Conservation (phyloP, 208 protist species). For the Lotmaria passim region DNA sequence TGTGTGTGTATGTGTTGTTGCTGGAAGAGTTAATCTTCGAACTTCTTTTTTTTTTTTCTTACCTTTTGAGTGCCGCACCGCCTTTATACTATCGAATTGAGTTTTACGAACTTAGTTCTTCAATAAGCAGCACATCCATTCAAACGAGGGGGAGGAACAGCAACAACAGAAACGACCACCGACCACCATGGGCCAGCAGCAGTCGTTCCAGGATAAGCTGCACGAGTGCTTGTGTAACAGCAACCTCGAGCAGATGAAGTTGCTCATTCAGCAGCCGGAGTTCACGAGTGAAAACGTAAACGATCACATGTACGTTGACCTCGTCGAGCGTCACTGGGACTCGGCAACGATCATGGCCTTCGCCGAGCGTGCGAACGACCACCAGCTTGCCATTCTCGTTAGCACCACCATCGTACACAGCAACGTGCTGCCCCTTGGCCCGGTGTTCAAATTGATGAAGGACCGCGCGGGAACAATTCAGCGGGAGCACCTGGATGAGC, state of each 20-base stretch:
- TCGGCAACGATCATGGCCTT: conserved; percentile 50
- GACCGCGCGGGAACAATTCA: conserved; percentile 51
- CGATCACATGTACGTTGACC: conserved; percentile 63
- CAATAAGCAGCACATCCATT: too few species aligned
- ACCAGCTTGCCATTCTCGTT: conserved; percentile 69
- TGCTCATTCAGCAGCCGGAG: conserved; percentile 42
- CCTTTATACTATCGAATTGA: background rate
- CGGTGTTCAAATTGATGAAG: conserved; percentile 64
- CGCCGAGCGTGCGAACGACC: conserved; percentile 62
- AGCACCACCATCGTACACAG: conserved; percentile 64
- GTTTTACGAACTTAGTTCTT: too few species aligned
- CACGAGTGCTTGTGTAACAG: conserved; percentile 72
- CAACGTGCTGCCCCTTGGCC: conserved; percentile 49
- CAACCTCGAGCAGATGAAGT: conserved; percentile 42
- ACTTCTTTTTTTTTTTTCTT: background rate
- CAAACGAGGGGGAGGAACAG: too few species aligned
- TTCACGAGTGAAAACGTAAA: conserved; percentile 47
- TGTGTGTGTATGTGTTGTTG: too few species aligned
- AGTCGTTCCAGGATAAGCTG: conserved; percentile 49
- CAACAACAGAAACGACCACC: too few species aligned
- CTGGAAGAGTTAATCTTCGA: too few species aligned
- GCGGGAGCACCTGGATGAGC: conserved; percentile 59
- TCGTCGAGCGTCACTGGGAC: conserved; percentile 65
- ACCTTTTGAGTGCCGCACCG: background rate
- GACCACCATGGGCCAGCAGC: conserved; percentile 65